Percentiles rank a stretch among this genome's conserved stretches.
phyloP scores from a whole-genome alignment of 805 yeast species.

The Hanseniaspora osmophila region DNA sequence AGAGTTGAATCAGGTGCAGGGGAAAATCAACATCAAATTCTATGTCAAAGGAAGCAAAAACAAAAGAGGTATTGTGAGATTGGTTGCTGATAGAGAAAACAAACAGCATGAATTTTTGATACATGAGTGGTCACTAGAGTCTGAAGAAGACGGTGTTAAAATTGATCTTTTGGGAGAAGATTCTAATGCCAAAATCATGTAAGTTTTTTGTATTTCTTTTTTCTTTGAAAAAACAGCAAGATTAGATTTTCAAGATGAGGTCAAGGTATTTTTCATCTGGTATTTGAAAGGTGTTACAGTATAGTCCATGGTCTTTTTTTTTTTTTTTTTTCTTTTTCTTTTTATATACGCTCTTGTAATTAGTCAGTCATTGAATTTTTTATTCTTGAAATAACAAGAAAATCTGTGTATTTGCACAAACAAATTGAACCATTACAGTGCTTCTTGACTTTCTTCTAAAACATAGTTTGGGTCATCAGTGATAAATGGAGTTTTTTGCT shows the following conservation, averaged over 20 bases:
- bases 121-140: slow-evolving; percentile 46
- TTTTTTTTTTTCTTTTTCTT: too few species aligned
- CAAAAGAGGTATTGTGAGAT: slow-evolving; percentile 36
- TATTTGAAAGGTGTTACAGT: too few species aligned
- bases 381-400: too few species aligned
- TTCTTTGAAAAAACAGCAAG: too few species aligned
- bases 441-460: not conserved
- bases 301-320: too few species aligned
- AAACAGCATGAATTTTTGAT: slow-evolving; percentile 44
- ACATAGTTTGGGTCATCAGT: not conserved
- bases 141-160: slow-evolving; percentile 26
- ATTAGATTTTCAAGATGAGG: too few species aligned
- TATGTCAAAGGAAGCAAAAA: slow-evolving; percentile 53
- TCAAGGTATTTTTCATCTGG: too few species aligned
- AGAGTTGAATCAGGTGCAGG: slow-evolving; percentile 67
- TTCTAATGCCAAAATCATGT: not conserved
- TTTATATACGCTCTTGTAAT: too few species aligned
- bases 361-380: too few species aligned
- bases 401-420: too few species aligned
- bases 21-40: slow-evolving; percentile 62
- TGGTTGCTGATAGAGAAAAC: slow-evolving; percentile 59
- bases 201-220: too few species aligned
- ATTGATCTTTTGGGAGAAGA: slow-evolving; percentile 19
- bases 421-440: not conserved
- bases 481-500: not conserved